Base-by-base conservation (phyloP, 352 stramenopile genomes). In the Phytophthora pinifolia region DNA sequence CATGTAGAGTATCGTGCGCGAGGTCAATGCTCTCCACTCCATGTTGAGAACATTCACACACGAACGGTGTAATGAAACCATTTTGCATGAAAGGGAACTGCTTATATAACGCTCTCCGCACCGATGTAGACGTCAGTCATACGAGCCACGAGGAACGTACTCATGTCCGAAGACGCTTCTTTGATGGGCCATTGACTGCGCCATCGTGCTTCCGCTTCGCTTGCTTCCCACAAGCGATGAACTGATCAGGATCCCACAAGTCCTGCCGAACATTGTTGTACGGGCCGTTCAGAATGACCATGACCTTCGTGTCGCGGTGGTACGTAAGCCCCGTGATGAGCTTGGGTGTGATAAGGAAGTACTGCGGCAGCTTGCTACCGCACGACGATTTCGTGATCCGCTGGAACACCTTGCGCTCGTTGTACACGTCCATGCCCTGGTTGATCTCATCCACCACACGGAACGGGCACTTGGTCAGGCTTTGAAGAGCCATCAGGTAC, bases 391-490 rank as follows among this genome's bases (percentile, higher is more conserved):
- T 88, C 15, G 83, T 94, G 53, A 96, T 94, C 4, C 84, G 84
- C 31, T 90, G 74, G 66, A 96, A 96, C 20, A 96, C 84, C 55
- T 94, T 94, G 43, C 86, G 80, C 52, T 96, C 86, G 48, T 96
- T 96, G 69, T 93, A 90, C 27, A 92, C 80, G 42, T 96, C 86
- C 86, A 96, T 96, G 46, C 86, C 86, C 53, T 96, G 86, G 57
- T 96, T 96, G 46, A 96, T 94, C 52, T 96, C 86, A 59, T 96
- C 86, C 27, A 96, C 86, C 22, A 96, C 84, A 1, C 86, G 80
- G 56, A 96, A 96, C 34, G 84, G 86, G 17, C 86, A 94, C 64
- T 91, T 86, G 0, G 86, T 96, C 18, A 96, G 62, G 36, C 73
- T 92, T 55, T 96, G 86, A 4, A 96, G 72, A 27, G 86, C 86